Percentiles rank a stretch among this genome's conserved stretches.
phyloP scores from a whole-genome alignment of 371 early-diverging fungal genomes.

The Fennellomyces sp. region DNA sequence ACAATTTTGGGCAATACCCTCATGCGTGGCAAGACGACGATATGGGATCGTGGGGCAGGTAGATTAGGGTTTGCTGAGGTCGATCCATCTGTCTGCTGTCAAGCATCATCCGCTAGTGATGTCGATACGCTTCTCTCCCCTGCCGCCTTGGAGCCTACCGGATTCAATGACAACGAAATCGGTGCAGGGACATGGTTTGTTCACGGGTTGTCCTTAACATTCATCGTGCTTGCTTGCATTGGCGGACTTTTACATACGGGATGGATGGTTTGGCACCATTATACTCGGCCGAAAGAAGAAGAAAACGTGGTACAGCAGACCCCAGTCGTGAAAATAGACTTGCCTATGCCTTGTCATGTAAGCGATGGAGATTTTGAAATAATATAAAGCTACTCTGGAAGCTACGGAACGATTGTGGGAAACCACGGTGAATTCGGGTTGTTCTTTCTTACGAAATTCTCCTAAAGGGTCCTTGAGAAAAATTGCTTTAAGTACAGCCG shows the following conservation, averaged over 20 bases:
- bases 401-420: not conserved
- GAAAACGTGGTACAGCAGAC: not conserved
- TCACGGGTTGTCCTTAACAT: not conserved
- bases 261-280: not conserved
- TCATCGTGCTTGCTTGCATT: not conserved
- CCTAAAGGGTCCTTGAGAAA: not conserved
- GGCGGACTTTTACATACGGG: not conserved
- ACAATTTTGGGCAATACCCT: slow-evolving; percentile 45
- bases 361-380: not conserved
- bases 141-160: not conserved
- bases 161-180: not conserved
- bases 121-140: not conserved
- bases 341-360: not conserved
- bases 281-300: not conserved
- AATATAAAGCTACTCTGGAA: not conserved
- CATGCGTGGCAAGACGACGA: slow-evolving; percentile 37
- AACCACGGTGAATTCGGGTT: not conserved
- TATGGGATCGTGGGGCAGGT: slow-evolving; percentile 39
- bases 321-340: not conserved
- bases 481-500: not conserved
- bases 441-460: not conserved
- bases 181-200: not conserved
- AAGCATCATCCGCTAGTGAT: slow-evolving; percentile 2
- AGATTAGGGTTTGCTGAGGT: slow-evolving; percentile 15
- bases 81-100: slow-evolving; percentile 8